phyloP scores from a whole-genome alignment of 805 yeast genomes.

The Cyberlindnera maritima region DNA sequence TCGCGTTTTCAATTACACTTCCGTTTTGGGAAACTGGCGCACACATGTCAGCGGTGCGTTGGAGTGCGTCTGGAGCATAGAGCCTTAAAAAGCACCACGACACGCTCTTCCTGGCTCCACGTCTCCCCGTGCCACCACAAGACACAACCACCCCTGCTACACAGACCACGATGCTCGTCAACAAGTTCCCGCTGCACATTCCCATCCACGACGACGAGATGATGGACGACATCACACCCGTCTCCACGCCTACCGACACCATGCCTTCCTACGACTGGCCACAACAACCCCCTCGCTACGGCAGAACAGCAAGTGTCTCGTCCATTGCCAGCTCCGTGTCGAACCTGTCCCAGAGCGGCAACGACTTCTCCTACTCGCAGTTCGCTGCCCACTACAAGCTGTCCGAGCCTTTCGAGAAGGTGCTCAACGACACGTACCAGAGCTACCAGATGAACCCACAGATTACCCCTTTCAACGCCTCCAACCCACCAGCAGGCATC shows the following conservation, averaged over 20 bases:
- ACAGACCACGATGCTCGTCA: constrained; percentile 14
- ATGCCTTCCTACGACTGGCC: constrained; percentile 14
- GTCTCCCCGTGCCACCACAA: not conserved
- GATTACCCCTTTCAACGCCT: constrained; percentile 63
- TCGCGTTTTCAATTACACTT: not conserved
- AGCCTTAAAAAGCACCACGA: not conserved
- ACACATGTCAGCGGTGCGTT: no score
- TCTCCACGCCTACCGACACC: constrained; percentile 27
- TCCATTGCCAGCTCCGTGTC: constrained; percentile 27
- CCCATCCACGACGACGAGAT: constrained; percentile 16
- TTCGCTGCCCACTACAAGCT: constrained; percentile 29
- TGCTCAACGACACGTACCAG: constrained; percentile 46
- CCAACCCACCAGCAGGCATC: constrained; percentile 67
- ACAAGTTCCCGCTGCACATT: constrained; percentile 19
- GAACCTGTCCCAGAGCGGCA: constrained; percentile 20
- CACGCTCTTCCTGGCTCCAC: not conserved
- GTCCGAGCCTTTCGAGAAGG: constrained; percentile 40
- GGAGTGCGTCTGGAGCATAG: no score
- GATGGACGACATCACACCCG: constrained; percentile 24
- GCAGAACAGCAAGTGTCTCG: constrained; percentile 27
- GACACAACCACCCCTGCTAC: no score
- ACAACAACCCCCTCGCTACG: constrained; percentile 24
- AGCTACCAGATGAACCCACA: constrained; percentile 53
- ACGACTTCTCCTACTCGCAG: constrained; percentile 25
- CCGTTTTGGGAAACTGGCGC: not conserved